These are phyloP conservation scores for Spiromastix sp. DNA, from an alignment of 2,329 filamentous ascomycete genomes.

Conservation along the genomic window DNA sequence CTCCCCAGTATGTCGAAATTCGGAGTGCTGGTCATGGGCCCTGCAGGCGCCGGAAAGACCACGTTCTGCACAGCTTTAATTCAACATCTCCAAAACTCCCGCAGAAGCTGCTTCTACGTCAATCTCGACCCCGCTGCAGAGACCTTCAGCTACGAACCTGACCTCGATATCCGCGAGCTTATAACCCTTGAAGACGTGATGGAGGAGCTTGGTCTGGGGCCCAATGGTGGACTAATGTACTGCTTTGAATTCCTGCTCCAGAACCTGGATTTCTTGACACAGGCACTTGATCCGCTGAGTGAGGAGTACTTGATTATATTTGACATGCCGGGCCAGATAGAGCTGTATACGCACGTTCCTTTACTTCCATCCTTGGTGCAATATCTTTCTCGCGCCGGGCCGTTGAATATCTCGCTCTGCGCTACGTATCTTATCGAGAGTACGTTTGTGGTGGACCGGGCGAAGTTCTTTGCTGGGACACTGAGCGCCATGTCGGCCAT, in stretches of 20 bases:
- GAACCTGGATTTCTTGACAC: conserved; percentile 84
- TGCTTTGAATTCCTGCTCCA: conserved; percentile 94
- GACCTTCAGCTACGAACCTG: conserved; percentile 79
- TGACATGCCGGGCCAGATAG: conserved; percentile 98
- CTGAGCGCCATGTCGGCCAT: conserved; percentile 97
- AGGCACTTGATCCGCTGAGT: conserved; percentile 71
- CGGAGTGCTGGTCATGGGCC: conserved; percentile 90
- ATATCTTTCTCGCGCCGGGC: conserved; percentile 66
- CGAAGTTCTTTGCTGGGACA: conserved; percentile 95
- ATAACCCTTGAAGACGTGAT: conserved; percentile 92
- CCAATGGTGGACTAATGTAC: conserved; percentile 88
- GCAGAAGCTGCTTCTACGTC: conserved; percentile 92
- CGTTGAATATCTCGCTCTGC: conserved; percentile 82
- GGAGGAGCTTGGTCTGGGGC: conserved; percentile 84
- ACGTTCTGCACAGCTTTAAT: conserved; percentile 94
- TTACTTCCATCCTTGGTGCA: conserved; percentile 77
- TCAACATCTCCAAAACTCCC: conserved; percentile 80
- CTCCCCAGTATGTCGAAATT: conserved; percentile 69
- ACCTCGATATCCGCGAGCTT: conserved; percentile 90
- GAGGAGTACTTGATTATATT: conserved; percentile 97
- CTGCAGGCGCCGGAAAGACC: conserved; percentile 90
- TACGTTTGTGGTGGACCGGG: conserved; percentile 88
- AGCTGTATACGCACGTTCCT: conserved; percentile 94
- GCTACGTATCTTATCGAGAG: conserved; percentile 91
- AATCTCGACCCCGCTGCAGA: conserved; percentile 97